These are phyloP conservation scores for Raphanus sativus DNA, from an alignment of 345 rosid species.

Conservation along the genomic window DNA sequence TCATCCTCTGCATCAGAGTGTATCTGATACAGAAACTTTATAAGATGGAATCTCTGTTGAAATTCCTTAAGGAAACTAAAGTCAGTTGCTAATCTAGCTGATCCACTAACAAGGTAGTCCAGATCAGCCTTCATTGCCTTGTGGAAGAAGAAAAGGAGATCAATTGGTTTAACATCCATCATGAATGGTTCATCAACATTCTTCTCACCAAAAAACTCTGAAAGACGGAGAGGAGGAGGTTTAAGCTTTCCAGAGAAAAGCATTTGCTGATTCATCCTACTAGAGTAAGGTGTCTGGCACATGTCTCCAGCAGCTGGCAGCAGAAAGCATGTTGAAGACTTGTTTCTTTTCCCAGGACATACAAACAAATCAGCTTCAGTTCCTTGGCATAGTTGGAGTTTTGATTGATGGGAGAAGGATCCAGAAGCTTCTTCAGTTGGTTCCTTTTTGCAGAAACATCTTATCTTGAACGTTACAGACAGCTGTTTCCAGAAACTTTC, in stretches of 20 bases:
- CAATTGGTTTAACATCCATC: slow-evolving; percentile 58
- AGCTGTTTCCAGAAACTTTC: slow-evolving; percentile 54
- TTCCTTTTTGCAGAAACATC: slow-evolving; percentile 42
- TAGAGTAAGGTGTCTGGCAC: slow-evolving; percentile 43
- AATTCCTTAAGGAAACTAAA: slow-evolving; percentile 54
- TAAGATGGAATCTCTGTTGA: slow-evolving; percentile 51
- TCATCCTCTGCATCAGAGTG: slow-evolving; percentile 82
- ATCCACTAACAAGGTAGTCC: slow-evolving; percentile 61
- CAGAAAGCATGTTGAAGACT: slow-evolving; percentile 32
- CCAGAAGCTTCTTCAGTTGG: slow-evolving; percentile 40
- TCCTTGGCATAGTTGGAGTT: slow-evolving; percentile 25
- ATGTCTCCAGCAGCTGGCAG: slow-evolving; percentile 21
- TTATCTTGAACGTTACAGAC: slow-evolving; percentile 47
- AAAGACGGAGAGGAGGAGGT: slow-evolving; percentile 24
- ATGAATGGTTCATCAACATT: slow-evolving; percentile 29
- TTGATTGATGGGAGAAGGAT: slow-evolving; percentile 36
- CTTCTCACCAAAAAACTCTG: slow-evolving; percentile 41
- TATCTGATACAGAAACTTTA: slow-evolving; percentile 54
- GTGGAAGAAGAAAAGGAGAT: slow-evolving; percentile 74
- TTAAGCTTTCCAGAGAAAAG: slow-evolving; percentile 44
- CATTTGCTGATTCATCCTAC: slow-evolving; percentile 48
- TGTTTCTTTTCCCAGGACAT: slow-evolving; percentile 35
- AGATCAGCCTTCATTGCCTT: slow-evolving; percentile 78
- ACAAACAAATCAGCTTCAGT: slow-evolving; percentile 25
- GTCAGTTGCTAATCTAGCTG: slow-evolving; percentile 56